Percentiles rank a stretch among this genome's conserved stretches.
Evolutionary conservation across 1,284 basidiomycete genomes (phyloP).

Genomic region (Schizopora paradoxa): DNA sequence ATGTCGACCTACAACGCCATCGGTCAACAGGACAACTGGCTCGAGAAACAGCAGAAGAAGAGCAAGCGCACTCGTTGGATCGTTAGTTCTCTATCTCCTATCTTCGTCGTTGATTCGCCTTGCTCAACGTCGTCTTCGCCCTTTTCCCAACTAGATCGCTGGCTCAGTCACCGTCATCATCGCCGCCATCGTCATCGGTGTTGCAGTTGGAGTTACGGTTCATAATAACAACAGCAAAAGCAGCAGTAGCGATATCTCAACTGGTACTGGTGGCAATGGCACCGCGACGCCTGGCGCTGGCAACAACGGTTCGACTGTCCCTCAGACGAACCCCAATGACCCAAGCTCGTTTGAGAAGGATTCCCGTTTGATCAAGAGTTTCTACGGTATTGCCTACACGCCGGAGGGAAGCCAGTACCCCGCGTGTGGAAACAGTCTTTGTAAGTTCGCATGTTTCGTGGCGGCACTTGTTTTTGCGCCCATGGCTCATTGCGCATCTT

Average conservation of each 20-base stretch:
- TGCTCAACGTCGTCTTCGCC: background rate
- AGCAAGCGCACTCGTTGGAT: conserved; percentile 32
- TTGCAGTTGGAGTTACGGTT: conserved; percentile 50
- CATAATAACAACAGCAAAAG: conserved; percentile 26
- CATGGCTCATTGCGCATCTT: conserved; percentile 8
- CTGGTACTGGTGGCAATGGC: conserved; percentile 6
- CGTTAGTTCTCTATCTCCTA: conserved; percentile 25
- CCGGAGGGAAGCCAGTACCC: conserved; percentile 52
- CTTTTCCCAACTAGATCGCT: conserved; percentile 36
- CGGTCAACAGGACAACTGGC: conserved; percentile 27
- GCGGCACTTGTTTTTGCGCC: background rate
- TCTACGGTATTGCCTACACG: conserved; percentile 74
- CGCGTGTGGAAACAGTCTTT: conserved; percentile 41
- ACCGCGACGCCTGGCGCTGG: background rate
- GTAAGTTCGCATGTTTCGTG: conserved; percentile 28
- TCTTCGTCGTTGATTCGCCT: background rate
- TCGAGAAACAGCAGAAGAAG: conserved; percentile 33
- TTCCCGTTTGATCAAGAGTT: conserved; percentile 51
- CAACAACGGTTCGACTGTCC: conserved; percentile 34
- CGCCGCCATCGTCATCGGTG: conserved; percentile 44
- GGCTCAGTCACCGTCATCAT: conserved; percentile 41
- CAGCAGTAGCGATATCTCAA: conserved; percentile 22
- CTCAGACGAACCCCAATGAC: conserved; percentile 49
- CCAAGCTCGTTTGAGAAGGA: conserved; percentile 64
- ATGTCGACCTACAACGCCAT: conserved; percentile 13